Percentiles rank a stretch among this genome's conserved stretches.
Conservation (phyloP, 2,329 filamentous ascomycete species). For the Cladosporium oxysporum region DNA sequence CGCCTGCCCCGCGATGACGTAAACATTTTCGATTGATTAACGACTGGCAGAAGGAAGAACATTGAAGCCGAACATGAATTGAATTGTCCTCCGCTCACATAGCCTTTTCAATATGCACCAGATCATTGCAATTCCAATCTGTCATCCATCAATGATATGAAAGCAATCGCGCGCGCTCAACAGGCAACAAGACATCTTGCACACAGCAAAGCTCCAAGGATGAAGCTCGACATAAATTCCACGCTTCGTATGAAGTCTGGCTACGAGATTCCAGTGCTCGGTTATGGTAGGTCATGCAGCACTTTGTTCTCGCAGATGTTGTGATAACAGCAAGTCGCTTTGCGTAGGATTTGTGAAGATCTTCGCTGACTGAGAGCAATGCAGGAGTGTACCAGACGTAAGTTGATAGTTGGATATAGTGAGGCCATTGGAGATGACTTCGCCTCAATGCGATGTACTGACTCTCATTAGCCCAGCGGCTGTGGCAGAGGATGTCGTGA, state of each 20-base stretch:
- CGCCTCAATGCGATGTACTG: background rate
- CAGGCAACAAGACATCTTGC: background rate
- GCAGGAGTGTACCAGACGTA: constrained; percentile 40
- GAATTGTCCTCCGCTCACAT: background rate
- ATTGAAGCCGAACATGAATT: background rate
- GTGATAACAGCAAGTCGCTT: background rate
- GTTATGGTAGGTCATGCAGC: constrained; percentile 54
- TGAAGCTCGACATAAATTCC: constrained; percentile 49
- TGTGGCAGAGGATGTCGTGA: constrained; percentile 58
- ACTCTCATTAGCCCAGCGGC: constrained; percentile 51
- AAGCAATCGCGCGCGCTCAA: background rate
- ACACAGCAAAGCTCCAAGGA: constrained; percentile 26
- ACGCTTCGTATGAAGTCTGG: constrained; percentile 60
- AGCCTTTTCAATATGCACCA: background rate
- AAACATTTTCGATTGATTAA: background rate
- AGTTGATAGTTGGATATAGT: background rate
- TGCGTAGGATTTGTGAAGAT: background rate
- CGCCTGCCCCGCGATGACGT: constrained; percentile 11
- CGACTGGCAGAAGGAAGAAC: too few species aligned
- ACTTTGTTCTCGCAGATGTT: background rate
- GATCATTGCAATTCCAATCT: background rate
- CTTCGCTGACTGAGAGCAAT: background rate
- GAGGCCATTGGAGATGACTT: background rate
- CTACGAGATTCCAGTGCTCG: constrained; percentile 61
- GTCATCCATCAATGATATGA: background rate